Conservation (phyloP, 2,329 filamentous ascomycete species). For the Fusarium fracticaudum region DNA sequence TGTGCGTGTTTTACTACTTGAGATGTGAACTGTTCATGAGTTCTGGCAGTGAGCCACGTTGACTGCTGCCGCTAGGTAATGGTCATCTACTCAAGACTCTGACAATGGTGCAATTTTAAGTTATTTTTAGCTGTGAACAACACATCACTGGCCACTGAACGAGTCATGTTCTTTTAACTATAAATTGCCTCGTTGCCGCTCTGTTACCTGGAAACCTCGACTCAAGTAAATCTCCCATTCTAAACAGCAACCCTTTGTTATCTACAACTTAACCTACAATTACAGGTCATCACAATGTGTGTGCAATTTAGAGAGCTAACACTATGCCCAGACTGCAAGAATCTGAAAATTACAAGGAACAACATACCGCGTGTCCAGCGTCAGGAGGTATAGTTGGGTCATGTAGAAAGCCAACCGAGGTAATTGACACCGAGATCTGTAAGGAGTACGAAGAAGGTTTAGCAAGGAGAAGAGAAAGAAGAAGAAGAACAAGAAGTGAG, state of each 20-base stretch:
- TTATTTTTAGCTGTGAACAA: background rate
- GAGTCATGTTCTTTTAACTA: rapidly evolving
- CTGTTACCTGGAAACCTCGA: background rate
- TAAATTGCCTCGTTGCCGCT: background rate
- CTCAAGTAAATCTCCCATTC: background rate
- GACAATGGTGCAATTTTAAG: rapidly evolving
- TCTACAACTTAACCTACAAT: no score
- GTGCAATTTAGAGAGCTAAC: rapidly evolving
- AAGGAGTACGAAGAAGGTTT: background rate
- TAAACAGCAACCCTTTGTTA: no score
- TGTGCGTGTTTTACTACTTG: background rate
- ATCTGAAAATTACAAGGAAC: background rate
- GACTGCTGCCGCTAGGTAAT: background rate
- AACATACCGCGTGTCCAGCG: background rate
- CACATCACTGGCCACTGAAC: no score
- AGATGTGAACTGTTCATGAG: no score
- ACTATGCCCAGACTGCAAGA: background rate
- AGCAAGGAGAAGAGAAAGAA: background rate
- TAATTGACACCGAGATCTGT: background rate
- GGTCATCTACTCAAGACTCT: rapidly evolving
- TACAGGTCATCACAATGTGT: background rate
- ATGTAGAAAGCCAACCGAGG: background rate
- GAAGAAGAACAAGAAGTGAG: background rate
- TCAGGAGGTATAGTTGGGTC: background rate
- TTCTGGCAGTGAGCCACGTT: background rate